Conservation (phyloP, 2,329 filamentous ascomycete species). For the Diaporthe sp. region DNA sequence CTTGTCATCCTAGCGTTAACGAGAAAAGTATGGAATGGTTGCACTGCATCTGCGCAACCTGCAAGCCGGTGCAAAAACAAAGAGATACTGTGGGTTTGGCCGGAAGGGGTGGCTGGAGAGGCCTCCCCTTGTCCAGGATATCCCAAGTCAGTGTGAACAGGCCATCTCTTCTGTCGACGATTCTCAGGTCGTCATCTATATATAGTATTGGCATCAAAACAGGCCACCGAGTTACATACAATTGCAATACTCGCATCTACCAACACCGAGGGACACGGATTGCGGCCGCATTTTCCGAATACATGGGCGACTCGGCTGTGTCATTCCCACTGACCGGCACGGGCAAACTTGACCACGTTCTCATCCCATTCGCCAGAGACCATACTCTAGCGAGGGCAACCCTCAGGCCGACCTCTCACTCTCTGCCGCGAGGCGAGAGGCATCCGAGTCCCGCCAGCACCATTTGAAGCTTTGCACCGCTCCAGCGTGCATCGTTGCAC, state of each 20-base stretch:
- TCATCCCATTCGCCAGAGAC: background rate
- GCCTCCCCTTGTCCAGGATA: background rate
- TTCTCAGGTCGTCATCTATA: background rate
- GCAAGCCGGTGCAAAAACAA: background rate
- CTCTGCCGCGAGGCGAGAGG: slow-evolving; percentile 5
- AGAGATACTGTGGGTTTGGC: background rate
- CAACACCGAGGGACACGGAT: background rate
- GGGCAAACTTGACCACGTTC: background rate
- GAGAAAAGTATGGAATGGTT: slow-evolving; percentile 18
- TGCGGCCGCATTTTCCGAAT: background rate
- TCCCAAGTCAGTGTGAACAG: background rate
- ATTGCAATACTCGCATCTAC: background rate
- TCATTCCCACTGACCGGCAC: background rate
- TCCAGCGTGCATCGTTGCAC: background rate
- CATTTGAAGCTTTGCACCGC: background rate
- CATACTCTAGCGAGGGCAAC: background rate
- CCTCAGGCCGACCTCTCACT: background rate
- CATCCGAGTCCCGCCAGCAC: slow-evolving; percentile 14
- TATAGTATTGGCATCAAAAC: background rate
- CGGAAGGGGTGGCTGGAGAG: background rate
- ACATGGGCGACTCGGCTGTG: background rate
- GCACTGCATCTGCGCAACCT: slow-evolving; percentile 27
- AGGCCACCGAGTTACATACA: background rate
- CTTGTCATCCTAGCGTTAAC: background rate
- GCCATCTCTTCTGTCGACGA: background rate